Evolutionary conservation across 2,329 filamentous ascomycete species (phyloP).

Genomic region (Cladosporium phlei): DNA sequence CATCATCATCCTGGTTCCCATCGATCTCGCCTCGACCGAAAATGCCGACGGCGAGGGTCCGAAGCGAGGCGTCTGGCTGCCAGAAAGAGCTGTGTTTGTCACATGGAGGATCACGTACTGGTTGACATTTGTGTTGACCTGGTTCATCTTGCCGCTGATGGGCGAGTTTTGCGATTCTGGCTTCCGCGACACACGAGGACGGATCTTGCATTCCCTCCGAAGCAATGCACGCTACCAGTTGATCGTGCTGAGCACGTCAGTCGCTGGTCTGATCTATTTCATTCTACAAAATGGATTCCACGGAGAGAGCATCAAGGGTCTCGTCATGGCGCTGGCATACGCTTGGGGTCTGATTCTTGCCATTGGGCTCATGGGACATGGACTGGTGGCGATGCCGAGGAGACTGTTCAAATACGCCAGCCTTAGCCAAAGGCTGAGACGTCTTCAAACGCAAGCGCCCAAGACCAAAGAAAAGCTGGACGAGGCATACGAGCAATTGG

Average conservation of each 20-base stretch:
- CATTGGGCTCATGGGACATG: conserved; percentile 97
- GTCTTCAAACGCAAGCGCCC: conserved; percentile 74
- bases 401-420: conserved; percentile 74
- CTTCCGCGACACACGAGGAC: conserved; percentile 77
- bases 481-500: conserved; percentile 73
- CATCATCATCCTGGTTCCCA: conserved; percentile 86
- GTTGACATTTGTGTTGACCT: conserved; percentile 92
- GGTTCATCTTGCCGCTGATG: conserved; percentile 90
- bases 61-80: conserved; percentile 80
- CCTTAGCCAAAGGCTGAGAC: conserved; percentile 66
- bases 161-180: conserved; percentile 94
- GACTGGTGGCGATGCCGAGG: conserved; percentile 83
- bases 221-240: conserved; percentile 85
- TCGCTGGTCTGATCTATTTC: conserved; percentile 75
- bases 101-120: conserved; percentile 96
- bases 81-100: conserved; percentile 70
- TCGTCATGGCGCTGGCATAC: conserved; percentile 91
- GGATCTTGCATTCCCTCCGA: conserved; percentile 77
- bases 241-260: conserved; percentile 66
- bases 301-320: conserved; percentile 68
- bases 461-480: conserved; percentile 81
- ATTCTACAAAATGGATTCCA: conserved; percentile 72
- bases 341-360: conserved; percentile 87
- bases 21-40: conserved; percentile 86
- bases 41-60: conserved; percentile 30